These are phyloP conservation scores for Basipetospora sp. DNA, from an alignment of 2,329 filamentous ascomycete genomes.

Conservation along the genomic window DNA sequence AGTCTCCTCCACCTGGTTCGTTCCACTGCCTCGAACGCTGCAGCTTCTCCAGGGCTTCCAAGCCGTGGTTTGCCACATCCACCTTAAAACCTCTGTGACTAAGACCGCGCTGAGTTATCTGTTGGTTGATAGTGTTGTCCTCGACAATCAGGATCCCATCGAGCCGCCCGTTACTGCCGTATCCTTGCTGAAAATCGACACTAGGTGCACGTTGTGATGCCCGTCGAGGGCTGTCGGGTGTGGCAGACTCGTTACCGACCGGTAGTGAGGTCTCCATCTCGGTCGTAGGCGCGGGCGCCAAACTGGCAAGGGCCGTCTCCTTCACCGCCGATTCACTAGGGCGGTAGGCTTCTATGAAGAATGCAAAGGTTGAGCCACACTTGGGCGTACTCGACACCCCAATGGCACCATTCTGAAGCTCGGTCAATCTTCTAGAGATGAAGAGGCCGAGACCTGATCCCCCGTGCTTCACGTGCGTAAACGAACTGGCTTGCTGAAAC, in stretches of 20 bases:
- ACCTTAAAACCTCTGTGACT: slow-evolving; percentile 34
- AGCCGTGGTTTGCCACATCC: slow-evolving; percentile 40
- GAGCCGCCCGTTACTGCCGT: slow-evolving; percentile 17
- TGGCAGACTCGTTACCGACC: background rate
- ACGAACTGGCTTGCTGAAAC: slow-evolving; percentile 63
- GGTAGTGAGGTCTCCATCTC: background rate
- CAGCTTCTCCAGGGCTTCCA: slow-evolving; percentile 38
- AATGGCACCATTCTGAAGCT: slow-evolving; percentile 67
- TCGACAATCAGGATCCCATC: slow-evolving; percentile 40
- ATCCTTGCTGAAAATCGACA: background rate
- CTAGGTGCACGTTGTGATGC: background rate
- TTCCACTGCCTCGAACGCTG: slow-evolving; percentile 7
- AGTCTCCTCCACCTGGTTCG: slow-evolving; percentile 4
- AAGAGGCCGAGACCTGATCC: slow-evolving; percentile 67
- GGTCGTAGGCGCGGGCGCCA: background rate
- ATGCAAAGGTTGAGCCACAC: slow-evolving; percentile 60
- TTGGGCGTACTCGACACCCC: slow-evolving; percentile 55
- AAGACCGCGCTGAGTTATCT: slow-evolving; percentile 37
- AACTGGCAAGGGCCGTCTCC: slow-evolving; percentile 23
- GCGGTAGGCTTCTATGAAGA: slow-evolving; percentile 50
- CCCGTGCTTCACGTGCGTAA: slow-evolving; percentile 65
- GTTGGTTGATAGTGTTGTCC: slow-evolving; percentile 47
- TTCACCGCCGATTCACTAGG: slow-evolving; percentile 25
- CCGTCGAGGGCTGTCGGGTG: slow-evolving; percentile 3
- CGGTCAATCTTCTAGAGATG: slow-evolving; percentile 64